phyloP scores from a whole-genome alignment of 176 grass and related monocot species.

The Oryza brachyantha region DNA sequence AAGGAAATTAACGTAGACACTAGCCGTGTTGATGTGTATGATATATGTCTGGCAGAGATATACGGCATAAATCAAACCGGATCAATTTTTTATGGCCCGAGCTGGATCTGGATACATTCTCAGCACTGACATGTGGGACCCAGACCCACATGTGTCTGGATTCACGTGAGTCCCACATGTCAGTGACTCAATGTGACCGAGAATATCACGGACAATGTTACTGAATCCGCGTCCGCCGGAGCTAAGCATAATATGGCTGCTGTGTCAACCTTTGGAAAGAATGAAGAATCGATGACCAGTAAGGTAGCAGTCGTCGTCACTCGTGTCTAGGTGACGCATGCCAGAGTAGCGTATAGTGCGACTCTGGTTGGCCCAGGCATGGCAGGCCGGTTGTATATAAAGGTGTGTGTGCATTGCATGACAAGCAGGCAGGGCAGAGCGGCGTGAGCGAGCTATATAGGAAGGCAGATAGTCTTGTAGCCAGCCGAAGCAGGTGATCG shows the following conservation, averaged over 20 bases:
- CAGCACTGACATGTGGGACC: too few relatives aligned
- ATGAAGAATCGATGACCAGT: background rate
- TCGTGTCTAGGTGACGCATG: background rate
- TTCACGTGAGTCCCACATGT: too few relatives aligned
- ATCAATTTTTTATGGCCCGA: background rate
- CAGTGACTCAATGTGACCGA: too few relatives aligned
- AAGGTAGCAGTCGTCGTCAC: background rate
- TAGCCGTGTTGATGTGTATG: background rate
- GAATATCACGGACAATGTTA: too few relatives aligned
- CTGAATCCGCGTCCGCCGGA: too few relatives aligned
- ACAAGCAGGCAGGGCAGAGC: background rate
- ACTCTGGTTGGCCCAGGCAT: background rate
- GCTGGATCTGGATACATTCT: too few relatives aligned
- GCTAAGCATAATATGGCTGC: too few relatives aligned
- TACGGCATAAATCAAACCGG: background rate
- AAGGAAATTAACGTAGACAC: too few relatives aligned
- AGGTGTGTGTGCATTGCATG: constrained; percentile 16
- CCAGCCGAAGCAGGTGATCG: constrained; percentile 3
- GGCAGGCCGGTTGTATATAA: constrained; percentile 16
- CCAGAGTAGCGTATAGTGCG: constrained; percentile 9
- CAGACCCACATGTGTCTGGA: too few relatives aligned
- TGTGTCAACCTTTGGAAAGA: background rate
- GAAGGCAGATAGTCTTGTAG: background rate
- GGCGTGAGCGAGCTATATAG: constrained; percentile 14
- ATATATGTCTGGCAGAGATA: background rate